Evolutionary conservation across 768 basidiomycete genomes (phyloP), one percentile per base, ranked within the genome.

Genomic region (Arthromyces matolae): DNA sequence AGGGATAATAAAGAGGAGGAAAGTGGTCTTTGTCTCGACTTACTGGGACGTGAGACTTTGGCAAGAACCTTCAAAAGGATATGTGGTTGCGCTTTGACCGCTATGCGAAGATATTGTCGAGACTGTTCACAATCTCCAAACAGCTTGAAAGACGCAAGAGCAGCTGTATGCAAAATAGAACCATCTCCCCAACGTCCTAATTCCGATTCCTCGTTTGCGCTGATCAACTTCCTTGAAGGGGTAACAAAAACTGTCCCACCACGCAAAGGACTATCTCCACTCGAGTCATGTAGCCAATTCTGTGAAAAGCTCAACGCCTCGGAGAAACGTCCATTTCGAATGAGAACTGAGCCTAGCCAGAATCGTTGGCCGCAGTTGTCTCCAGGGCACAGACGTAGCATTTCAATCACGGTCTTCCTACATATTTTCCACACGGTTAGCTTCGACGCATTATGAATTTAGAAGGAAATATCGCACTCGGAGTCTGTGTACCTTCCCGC

Each of bases 221-320:
- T 37, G 5, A 37, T 5, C 16, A 13, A 19, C 6, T 28, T 9
- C 4, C 18, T 42, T 16, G 40, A 42, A 10, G 40, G 40, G n/a
- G 9, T 16, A 12, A 6, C n/a, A 16, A 42, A 42, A 18, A 6
- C n/a, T 5, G 24, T 42, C 6, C 40, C 40, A 42, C 40, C 40
- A 2, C 13, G 24, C n/a, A 16, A 16, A 5, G 25, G 19, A 23
- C 22, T 61, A 16, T 64, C 67, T 6, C 64, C 62, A 4, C 58
- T 16, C 60, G 60, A 38, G 24, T 42, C 34, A 10, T 47, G 28
- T 63, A 48, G 25, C 63, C 68, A 60, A 39, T 33, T 37, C 53
- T 74, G 73, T 2, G 63, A 52, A 42, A 75, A 76, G 23, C 60
- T 72, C 2, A 76, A 64, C 3, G 75, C 71, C 29, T 75, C 67